Percentiles rank a stretch among this genome's conserved stretches.
Evolutionary conservation across 768 basidiomycete genomes (phyloP).

Genomic region (Collybia mongolica): DNA sequence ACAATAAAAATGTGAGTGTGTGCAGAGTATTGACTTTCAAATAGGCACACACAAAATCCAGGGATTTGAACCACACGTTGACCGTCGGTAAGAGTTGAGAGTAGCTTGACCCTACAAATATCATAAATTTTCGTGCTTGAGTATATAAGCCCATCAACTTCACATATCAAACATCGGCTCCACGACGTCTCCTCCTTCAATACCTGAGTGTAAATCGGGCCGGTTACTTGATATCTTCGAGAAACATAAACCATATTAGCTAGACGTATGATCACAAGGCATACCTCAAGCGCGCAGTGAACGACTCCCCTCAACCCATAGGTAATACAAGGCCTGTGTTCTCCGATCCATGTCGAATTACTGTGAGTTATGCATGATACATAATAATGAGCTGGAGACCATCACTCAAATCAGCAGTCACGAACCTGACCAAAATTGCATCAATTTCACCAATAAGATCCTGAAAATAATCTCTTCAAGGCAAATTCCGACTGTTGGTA

Average conservation of each 20-base stretch:
- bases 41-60: conserved; percentile 68
- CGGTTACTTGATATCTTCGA: conserved; percentile 65
- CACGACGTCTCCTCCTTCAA: conserved; percentile 83
- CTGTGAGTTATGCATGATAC: conserved; percentile 30
- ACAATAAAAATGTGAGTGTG: neutral
- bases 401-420: neutral
- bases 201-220: conserved; percentile 89
- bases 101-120: conserved; percentile 64
- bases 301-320: conserved; percentile 95
- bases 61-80: conserved; percentile 67
- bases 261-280: neutral
- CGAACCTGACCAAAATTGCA: conserved; percentile 82
- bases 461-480: conserved; percentile 32
- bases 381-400: neutral
- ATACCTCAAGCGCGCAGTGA: conserved; percentile 77
- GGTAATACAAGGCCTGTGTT: conserved; percentile 89
- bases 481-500: neutral
- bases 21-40: neutral
- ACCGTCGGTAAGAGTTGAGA: conserved; percentile 66
- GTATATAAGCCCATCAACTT: conserved; percentile 12
- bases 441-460: conserved; percentile 84
- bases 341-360: conserved; percentile 97
- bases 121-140: neutral
- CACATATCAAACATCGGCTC: conserved; percentile 97
- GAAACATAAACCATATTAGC: neutral